Evolutionary conservation across 305 asterid species (phyloP).

Genomic region (Fraxinus sp.): DNA sequence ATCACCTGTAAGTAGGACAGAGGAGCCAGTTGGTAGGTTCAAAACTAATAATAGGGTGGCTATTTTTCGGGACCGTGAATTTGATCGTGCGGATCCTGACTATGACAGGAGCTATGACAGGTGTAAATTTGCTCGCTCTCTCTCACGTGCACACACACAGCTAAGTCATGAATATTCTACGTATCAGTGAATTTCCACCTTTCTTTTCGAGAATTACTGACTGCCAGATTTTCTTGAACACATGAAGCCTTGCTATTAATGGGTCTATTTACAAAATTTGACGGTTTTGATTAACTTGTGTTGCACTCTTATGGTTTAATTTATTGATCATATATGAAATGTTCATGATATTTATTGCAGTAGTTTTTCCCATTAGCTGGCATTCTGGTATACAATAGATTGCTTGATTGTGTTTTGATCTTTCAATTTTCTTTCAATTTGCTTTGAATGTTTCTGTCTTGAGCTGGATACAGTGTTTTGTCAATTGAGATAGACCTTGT

Average conservation of each 20-base stretch:
- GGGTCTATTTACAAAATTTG: not conserved
- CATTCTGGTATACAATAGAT: not conserved
- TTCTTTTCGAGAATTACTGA: not conserved
- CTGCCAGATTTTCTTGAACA: not conserved
- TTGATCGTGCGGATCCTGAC: conserved; percentile 95
- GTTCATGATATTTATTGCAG: not conserved
- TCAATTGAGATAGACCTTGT: conserved; percentile 12
- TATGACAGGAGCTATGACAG: conserved; percentile 92
- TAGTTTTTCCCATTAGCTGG: not conserved
- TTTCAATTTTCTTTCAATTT: not conserved
- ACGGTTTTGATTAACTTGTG: not conserved
- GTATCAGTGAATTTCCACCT: not conserved
- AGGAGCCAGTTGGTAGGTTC: conserved; percentile 72
- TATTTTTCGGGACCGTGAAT: conserved; percentile 88
- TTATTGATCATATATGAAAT: not conserved
- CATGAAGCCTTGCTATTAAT: not conserved
- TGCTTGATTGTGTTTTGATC: not conserved
- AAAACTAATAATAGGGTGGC: conserved; percentile 78
- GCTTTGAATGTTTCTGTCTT: not conserved
- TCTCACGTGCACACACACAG: not conserved
- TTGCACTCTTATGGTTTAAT: not conserved
- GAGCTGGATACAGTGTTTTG: conserved; percentile 7
- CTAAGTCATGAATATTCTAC: not conserved
- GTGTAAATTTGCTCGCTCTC: conserved; percentile 28
- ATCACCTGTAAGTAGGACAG: conserved; percentile 69